These are phyloP conservation scores for Talaromyces sp. DNA, from an alignment of 2,329 filamentous ascomycete genomes.

Conservation along the genomic window DNA sequence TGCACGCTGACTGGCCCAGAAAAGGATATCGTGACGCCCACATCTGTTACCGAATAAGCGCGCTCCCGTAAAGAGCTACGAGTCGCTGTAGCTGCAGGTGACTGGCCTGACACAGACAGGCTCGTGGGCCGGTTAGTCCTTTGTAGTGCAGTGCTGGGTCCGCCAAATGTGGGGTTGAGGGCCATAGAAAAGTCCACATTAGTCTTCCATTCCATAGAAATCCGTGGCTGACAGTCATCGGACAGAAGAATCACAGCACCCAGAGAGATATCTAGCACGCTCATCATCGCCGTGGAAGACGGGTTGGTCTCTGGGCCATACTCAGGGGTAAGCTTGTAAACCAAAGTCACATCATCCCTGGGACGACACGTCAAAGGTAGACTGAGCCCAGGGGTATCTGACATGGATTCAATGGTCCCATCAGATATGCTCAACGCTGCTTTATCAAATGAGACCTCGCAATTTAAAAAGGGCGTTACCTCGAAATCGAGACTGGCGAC, in stretches of 20 bases:
- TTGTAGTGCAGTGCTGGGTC: constrained; percentile 49
- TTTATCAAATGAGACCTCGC: constrained; percentile 53
- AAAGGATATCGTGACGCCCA: constrained; percentile 60
- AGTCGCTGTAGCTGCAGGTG: constrained; percentile 25
- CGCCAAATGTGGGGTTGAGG: constrained; percentile 51
- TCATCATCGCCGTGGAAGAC: constrained; percentile 42
- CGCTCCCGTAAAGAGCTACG: constrained; percentile 40
- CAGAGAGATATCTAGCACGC: constrained; percentile 52
- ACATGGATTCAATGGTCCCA: constrained; percentile 50
- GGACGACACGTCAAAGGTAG: constrained; percentile 50
- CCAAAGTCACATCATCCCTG: constrained; percentile 59
- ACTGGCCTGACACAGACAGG: constrained; percentile 39
- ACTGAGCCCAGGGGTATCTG: constrained; percentile 36
- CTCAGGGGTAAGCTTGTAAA: constrained; percentile 56
- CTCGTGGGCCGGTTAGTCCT: constrained; percentile 49
- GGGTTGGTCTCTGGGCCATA: constrained; percentile 39
- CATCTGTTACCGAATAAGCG: constrained; percentile 42
- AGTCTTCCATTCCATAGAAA: constrained; percentile 53
- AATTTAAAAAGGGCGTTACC: constrained; percentile 55
- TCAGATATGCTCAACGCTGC: constrained; percentile 51
- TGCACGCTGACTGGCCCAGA: constrained; percentile 53
- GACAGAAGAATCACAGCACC: constrained; percentile 45
- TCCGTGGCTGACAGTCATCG: constrained; percentile 45
- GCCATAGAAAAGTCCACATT: constrained; percentile 53
- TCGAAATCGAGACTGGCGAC: constrained; percentile 60